Evolutionary conservation across 345 rosid species (phyloP).

Genomic region (Eucalyptus leucophloia): DNA sequence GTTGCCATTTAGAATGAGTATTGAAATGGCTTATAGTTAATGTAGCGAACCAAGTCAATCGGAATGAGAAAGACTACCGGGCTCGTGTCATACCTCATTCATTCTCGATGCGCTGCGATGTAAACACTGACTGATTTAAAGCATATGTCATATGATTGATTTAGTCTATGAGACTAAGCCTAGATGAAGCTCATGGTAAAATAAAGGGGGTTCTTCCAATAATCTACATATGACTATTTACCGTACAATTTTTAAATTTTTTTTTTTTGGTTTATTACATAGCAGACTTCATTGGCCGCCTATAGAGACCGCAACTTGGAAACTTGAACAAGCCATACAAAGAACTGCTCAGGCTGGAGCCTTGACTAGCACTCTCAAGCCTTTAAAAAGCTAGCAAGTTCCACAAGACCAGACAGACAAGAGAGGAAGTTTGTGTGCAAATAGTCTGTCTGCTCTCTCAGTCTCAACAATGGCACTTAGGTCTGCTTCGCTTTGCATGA

Average conservation of each 20-base stretch:
- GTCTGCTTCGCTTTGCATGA: background rate
- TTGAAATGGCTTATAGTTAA: background rate
- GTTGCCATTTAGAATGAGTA: background rate
- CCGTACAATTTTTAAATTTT: background rate
- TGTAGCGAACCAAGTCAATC: background rate
- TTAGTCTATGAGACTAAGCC: background rate
- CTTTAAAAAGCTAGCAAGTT: background rate
- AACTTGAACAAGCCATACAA: background rate
- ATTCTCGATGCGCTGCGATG: background rate
- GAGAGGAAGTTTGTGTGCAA: background rate
- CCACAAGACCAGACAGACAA: background rate
- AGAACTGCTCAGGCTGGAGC: background rate
- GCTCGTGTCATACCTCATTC: accelerated
- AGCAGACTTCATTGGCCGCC: background rate
- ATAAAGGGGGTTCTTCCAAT: background rate
- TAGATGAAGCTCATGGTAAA: background rate
- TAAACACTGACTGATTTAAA: no score
- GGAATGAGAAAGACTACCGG: background rate
- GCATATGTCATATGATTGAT: background rate
- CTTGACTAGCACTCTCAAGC: background rate
- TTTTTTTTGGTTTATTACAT: no score
- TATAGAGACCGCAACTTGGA: background rate
- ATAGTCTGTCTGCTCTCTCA: background rate
- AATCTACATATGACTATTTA: background rate
- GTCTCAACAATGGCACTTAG: background rate